Conservation (phyloP, 108 stramenopile species). For the Epithemia pelagica region DNA sequence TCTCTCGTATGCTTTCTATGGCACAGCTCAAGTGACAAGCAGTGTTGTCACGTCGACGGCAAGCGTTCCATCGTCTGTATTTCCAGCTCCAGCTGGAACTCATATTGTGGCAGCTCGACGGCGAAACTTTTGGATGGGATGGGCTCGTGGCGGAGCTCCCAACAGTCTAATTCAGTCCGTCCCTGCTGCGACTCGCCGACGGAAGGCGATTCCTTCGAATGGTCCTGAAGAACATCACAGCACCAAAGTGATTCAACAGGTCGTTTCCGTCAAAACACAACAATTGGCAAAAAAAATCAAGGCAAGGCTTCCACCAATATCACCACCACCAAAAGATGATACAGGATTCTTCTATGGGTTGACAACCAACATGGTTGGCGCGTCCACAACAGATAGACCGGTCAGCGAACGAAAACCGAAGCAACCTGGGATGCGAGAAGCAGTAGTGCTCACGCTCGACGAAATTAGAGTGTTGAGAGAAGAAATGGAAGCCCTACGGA, state of each 20-base stretch:
- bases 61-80: not conserved
- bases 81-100: not conserved
- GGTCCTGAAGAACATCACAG: too few species aligned
- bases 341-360: slow-evolving; percentile 32
- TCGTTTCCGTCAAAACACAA: not conserved
- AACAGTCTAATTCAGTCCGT: not conserved
- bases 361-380: slow-evolving; percentile 10
- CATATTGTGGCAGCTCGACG: not conserved
- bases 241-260: not conserved
- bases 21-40: not conserved
- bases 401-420: not conserved
- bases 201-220: not conserved
- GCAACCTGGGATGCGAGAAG: slow-evolving; percentile 24
- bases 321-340: not conserved
- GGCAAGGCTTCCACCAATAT: not conserved
- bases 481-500: slow-evolving; percentile 65
- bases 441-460: slow-evolving; percentile 46
- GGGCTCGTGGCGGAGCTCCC: not conserved
- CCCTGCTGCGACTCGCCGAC: not conserved
- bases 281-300: not conserved
- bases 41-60: not conserved
- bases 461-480: slow-evolving; percentile 63
- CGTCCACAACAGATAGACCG: not conserved
- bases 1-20: not conserved
- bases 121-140: not conserved